phyloP scores from a whole-genome alignment of 371 early-diverging fungal species.

The Actinomortierella wolfii region DNA sequence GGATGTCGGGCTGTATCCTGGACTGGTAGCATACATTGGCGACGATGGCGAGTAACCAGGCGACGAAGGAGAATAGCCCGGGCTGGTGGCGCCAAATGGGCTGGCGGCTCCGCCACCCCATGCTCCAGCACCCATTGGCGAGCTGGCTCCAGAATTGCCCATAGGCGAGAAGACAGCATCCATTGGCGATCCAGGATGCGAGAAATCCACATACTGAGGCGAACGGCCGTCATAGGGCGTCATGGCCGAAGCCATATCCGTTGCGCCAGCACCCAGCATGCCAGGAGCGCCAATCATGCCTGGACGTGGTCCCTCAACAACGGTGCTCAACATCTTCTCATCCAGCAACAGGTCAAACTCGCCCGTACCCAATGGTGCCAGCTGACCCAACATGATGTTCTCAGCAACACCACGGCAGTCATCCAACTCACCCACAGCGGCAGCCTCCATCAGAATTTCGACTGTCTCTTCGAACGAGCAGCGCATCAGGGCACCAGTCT shows the following conservation, averaged over 20 bases:
- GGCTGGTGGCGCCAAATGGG: conserved; percentile 64
- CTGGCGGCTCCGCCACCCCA: conserved; percentile 44
- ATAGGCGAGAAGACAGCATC: conserved; percentile 41
- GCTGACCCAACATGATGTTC: conserved; percentile 98
- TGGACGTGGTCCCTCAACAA: conserved; percentile 48
- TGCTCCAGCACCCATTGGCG: conserved; percentile 50
- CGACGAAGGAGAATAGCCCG: conserved; percentile 78
- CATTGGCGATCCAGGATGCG: conserved; percentile 58
- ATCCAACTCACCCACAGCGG: conserved; percentile 92
- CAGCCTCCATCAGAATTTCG: conserved; percentile 98
- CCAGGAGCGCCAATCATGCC: conserved; percentile 29
- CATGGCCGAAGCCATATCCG: conserved; percentile 50
- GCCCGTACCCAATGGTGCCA: conserved; percentile 99
- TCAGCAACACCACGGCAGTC: conserved; percentile 97
- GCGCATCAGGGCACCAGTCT: conserved; percentile 96
- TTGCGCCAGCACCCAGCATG: conserved; percentile 23
- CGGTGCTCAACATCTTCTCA: conserved; percentile 83
- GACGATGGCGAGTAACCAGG: conserved; percentile 84
- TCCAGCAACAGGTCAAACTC: conserved; percentile 92
- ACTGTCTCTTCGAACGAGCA: conserved; percentile 99
- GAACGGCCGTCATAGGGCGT: conserved; percentile 65
- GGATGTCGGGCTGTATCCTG: conserved; percentile 68
- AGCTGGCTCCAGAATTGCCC: conserved; percentile 33
- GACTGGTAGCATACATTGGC: conserved; percentile 53
- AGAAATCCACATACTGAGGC: conserved; percentile 63